Percentiles rank a stretch among this genome's conserved stretches.
phyloP scores from a whole-genome alignment of 345 rosid species.

The Abelmoschus esculentus region DNA sequence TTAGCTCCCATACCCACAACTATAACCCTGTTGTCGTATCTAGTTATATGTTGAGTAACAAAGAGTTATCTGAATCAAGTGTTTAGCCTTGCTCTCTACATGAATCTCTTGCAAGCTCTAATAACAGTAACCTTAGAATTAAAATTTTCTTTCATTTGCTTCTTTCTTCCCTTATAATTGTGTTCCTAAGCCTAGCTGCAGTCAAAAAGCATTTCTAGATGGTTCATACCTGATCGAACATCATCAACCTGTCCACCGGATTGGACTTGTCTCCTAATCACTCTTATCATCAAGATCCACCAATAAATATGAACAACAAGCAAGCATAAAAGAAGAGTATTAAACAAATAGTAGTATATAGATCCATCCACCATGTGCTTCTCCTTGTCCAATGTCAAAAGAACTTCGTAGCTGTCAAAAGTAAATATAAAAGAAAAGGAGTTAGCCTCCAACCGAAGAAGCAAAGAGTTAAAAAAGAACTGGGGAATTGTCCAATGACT shows the following conservation, averaged over 20 bases:
- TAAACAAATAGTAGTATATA: slow-evolving; percentile 59
- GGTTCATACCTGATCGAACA: slow-evolving; percentile 15
- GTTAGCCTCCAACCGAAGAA: background rate
- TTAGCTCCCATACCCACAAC: too few relatives aligned
- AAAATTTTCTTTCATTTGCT: background rate
- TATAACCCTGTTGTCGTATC: background rate
- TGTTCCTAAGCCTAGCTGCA: background rate
- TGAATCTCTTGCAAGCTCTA: too few relatives aligned
- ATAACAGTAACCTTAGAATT: background rate
- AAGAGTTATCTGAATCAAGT: background rate
- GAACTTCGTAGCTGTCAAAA: slow-evolving; percentile 59
- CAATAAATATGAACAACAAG: slow-evolving; percentile 65
- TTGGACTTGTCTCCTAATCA: slow-evolving; percentile 51
- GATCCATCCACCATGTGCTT: slow-evolving; percentile 41
- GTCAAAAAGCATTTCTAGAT: background rate
- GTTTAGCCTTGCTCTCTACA: too few relatives aligned
- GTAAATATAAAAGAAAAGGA: background rate
- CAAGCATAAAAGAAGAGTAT: slow-evolving; percentile 65
- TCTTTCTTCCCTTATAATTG: background rate
- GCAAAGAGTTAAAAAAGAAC: background rate
- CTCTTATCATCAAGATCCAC: slow-evolving; percentile 59
- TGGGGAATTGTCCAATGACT: background rate
- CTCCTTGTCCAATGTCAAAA: slow-evolving; percentile 40
- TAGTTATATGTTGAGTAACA: too few relatives aligned
- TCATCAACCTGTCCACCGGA: slow-evolving; percentile 45